Evolutionary conservation across 441 rosid species (phyloP).

Genomic region (Adansonia madagascariensis): DNA sequence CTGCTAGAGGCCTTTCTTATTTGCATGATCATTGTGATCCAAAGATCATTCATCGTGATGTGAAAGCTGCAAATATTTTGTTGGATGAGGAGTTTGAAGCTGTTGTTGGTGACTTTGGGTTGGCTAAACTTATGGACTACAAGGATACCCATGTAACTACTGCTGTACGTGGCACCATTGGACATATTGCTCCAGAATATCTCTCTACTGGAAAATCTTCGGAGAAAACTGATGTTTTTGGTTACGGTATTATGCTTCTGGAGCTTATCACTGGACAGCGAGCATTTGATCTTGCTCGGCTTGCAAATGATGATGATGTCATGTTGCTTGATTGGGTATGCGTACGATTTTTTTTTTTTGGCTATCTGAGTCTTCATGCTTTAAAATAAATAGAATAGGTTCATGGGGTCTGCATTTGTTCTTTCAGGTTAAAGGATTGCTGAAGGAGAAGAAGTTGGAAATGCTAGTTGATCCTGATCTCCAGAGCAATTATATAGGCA

Average conservation of each 20-base stretch:
- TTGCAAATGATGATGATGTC: constrained; percentile 83
- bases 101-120: constrained; percentile 81
- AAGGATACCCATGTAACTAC: constrained; percentile 84
- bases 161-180: constrained; percentile 81
- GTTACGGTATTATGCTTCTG: constrained; percentile 79
- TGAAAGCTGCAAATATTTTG: constrained; percentile 78
- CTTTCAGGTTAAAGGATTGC: constrained; percentile 64
- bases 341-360: neutral
- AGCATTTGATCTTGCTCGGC: constrained; percentile 85
- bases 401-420: neutral
- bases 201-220: constrained; percentile 82
- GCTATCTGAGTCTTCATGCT: no score
- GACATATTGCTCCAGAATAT: constrained; percentile 80
- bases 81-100: constrained; percentile 83
- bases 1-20: constrained; percentile 78
- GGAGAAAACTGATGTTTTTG: constrained; percentile 77
- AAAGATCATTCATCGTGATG: constrained; percentile 84
- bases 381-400: no score
- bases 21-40: constrained; percentile 87
- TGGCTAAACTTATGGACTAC: constrained; percentile 88
- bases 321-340: constrained; percentile 87
- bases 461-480: constrained; percentile 79
- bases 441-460: constrained; percentile 69
- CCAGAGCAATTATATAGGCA: constrained; percentile 55
- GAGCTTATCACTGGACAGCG: constrained; percentile 83